These are phyloP conservation scores for Acacia concinna DNA, from an alignment of 331 rosid species.

Conservation along the genomic window DNA sequence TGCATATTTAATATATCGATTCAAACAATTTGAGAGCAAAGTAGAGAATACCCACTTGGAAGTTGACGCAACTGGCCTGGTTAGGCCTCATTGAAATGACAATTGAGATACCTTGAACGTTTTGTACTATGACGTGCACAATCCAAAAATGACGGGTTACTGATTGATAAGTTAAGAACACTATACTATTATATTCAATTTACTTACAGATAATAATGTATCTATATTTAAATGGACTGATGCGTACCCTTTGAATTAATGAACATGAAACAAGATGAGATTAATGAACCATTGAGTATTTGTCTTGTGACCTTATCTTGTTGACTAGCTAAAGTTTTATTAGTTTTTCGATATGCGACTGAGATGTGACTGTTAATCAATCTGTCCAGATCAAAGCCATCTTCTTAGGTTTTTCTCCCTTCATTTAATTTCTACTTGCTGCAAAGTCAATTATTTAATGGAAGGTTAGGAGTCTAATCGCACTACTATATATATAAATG, in stretches of 20 bases:
- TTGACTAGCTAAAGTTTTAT: not conserved
- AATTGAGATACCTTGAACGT: not conserved
- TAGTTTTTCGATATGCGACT: not conserved
- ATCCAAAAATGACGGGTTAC: not conserved
- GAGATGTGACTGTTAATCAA: not conserved
- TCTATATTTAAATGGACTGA: too few relatives aligned
- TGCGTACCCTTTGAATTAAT: not conserved
- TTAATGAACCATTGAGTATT: too few relatives aligned
- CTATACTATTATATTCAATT: too few relatives aligned
- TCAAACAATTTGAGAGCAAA: too few relatives aligned
- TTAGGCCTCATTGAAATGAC: not conserved
- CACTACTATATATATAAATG: too few relatives aligned
- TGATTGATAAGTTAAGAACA: too few relatives aligned
- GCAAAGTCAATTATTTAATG: too few relatives aligned
- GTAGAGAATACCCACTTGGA: not conserved
- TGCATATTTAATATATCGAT: too few relatives aligned
- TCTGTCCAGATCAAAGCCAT: not conserved
- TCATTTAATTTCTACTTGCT: not conserved
- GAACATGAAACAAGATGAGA: not conserved
- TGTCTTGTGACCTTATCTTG: not conserved
- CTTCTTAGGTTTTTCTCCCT: not conserved
- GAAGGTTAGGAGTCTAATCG: too few relatives aligned
- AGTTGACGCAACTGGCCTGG: not conserved
- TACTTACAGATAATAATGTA: not conserved
- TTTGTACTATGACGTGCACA: not conserved